A percentile compares a stretch with the other conserved stretches of the same genome.
Conservation (phyloP, 1,139 yeast species). For the Sugiyamaella japonica region DNA sequence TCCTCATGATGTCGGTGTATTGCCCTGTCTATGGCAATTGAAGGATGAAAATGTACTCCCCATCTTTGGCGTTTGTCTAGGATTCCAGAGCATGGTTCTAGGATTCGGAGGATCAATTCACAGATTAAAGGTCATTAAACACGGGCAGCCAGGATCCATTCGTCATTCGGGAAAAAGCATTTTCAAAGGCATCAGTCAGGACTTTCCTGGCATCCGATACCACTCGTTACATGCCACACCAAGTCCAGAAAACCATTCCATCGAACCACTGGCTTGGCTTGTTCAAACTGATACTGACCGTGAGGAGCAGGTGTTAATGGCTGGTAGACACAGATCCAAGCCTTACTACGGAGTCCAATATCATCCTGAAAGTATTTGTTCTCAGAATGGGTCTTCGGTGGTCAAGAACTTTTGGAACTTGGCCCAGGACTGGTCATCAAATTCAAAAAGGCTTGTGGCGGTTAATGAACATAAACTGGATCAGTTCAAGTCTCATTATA, state of each 20-base stretch:
- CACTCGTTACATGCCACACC: slow-evolving; percentile 72
- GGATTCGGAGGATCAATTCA: slow-evolving; percentile 61
- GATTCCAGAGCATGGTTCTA: slow-evolving; percentile 80
- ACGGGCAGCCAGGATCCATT: slow-evolving; percentile 77
- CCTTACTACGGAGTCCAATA: slow-evolving; percentile 96
- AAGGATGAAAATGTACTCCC: slow-evolving; percentile 51
- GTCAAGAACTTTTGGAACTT: slow-evolving; percentile 61
- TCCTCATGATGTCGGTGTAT: slow-evolving; percentile 68
- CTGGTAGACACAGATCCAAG: slow-evolving; percentile 56
- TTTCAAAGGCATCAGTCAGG: slow-evolving; percentile 45
- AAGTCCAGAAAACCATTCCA: slow-evolving; percentile 21
- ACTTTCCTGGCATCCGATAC: slow-evolving; percentile 75
- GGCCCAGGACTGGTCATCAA: slow-evolving; percentile 43
- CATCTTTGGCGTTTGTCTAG: slow-evolving; percentile 86
- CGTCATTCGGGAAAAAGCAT: slow-evolving; percentile 41
- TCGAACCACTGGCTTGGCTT: slow-evolving; percentile 30
- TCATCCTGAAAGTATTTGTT: slow-evolving; percentile 95
- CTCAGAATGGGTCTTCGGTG: slow-evolving; percentile 60
- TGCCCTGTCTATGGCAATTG: slow-evolving; percentile 52
- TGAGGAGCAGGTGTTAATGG: slow-evolving; percentile 62
- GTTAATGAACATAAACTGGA: slow-evolving; percentile 20
- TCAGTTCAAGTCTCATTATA: slow-evolving; percentile 23
- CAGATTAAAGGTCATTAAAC: slow-evolving; percentile 62
- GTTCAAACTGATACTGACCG: slow-evolving; percentile 22
- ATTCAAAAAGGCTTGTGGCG: slow-evolving; percentile 12